Base-by-base conservation (phyloP, 768 basidiomycete species). In the Thelephora ganbajun region DNA sequence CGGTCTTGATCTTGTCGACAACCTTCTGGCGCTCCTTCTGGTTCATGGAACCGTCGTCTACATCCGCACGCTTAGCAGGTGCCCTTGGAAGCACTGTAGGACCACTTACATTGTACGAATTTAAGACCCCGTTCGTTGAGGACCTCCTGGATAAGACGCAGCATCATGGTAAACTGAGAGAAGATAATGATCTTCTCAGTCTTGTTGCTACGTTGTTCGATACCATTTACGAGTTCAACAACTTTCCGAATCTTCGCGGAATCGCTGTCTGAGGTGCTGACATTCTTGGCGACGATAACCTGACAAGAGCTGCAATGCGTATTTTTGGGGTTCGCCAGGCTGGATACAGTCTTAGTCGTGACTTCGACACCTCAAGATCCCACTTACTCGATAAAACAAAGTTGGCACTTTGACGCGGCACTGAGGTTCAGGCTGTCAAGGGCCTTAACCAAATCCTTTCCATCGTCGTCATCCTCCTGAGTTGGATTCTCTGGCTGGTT, bases 181-280 rank as follows among this genome's bases (percentile, higher is more conserved):
- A 97, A 98, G 18, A 99, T 80, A 53, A 98, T 98, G 0, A 92
- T 94, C 73, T 97, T 99, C 59, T 96, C 90, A 51, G 67, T 63
- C 13, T 70, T 61, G 12, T 74, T 63, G 11, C 76, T 70, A 45
- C 76, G 69, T 43, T 70, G 64, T 13, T 80, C 74, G 46, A 91
- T 78, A 14, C 78, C 71, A 11, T 66, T 55, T 36, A 99, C 66
- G 9, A 97, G 62, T 56, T 83, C 72, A 43, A 96, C 55, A 35
- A 89, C 73, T 73, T 83, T 90, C 30, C 81, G 73, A 46, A 90
- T 87, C 65, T 99, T 99, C 16, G 93, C 80, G 6, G 88, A 91
- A 41, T 41, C 39, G 22, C 39, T 41, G 39, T 41, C 6, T 11
- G 18, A 18, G 14, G 39, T 41, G 22, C 14, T 14, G 39, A 41